phyloP scores from a whole-genome alignment of 306 rosid species.

The Luffa aegyptiaca region DNA sequence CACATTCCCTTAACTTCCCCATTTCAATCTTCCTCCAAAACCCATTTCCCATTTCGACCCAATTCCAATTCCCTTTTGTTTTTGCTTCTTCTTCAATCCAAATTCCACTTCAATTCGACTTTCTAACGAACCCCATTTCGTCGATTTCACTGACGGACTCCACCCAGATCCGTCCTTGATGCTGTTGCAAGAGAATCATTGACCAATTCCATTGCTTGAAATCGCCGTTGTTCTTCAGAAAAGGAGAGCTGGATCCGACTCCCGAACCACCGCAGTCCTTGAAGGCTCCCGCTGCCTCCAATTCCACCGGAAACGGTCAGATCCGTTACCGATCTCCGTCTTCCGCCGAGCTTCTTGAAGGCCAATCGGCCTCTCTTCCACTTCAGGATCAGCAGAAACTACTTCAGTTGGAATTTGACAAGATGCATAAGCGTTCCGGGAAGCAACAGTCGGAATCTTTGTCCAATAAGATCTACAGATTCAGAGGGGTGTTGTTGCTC shows the following conservation, averaged over 20 bases:
- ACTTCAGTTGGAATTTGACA: constrained; percentile 37
- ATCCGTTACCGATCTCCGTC: constrained; percentile 98
- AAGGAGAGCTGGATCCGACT: constrained; percentile 69
- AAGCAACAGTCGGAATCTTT: constrained; percentile 43
- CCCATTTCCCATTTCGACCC: background rate
- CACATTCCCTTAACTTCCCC: background rate
- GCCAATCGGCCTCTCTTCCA: constrained; percentile 49
- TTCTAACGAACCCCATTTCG: background rate
- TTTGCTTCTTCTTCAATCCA: background rate
- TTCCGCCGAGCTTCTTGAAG: constrained; percentile 70
- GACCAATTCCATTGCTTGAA: background rate
- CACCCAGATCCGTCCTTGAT: constrained; percentile 3
- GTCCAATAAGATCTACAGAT: constrained; percentile 62
- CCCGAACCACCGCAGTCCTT: constrained; percentile 60
- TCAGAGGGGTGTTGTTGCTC: constrained; percentile 58
- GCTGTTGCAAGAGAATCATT: background rate
- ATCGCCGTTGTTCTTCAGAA: background rate
- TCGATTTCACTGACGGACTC: background rate
- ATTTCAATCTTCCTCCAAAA: background rate
- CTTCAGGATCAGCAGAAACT: constrained; percentile 39
- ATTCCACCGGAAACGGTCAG: constrained; percentile 65
- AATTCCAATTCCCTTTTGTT: background rate
- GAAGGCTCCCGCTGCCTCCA: constrained; percentile 53
- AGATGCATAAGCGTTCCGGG: constrained; percentile 76
- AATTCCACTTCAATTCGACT: background rate